Conservation (phyloP, 352 stramenopile genomes). For the Phytophthora macrochlamydospora region DNA sequence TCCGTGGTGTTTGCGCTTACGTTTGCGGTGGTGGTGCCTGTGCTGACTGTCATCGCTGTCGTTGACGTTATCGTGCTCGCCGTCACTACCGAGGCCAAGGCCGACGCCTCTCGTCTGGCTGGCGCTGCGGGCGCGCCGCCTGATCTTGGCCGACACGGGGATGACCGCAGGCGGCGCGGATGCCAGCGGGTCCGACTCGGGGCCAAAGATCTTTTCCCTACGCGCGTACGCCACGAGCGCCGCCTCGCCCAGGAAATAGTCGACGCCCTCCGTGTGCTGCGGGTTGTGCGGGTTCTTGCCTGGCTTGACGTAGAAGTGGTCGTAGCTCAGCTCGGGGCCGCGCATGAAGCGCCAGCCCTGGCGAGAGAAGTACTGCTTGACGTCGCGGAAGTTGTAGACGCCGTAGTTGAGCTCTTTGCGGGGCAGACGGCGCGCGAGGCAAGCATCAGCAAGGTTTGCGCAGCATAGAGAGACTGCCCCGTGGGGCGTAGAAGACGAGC, state of each 20-base stretch:
- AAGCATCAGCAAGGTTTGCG: neutral
- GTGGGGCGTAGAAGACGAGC: neutral
- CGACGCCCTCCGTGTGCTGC: slow-evolving; percentile 28
- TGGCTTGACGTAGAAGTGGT: slow-evolving; percentile 54
- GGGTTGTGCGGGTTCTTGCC: slow-evolving; percentile 26
- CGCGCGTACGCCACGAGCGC: slow-evolving; percentile 41
- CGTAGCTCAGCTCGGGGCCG: slow-evolving; percentile 38
- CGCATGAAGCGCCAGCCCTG: slow-evolving; percentile 25
- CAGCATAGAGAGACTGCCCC: no score
- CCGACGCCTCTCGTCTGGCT: neutral
- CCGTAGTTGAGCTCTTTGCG: slow-evolving; percentile 39
- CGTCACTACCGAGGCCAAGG: slow-evolving; percentile 4
- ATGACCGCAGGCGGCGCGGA: neutral
- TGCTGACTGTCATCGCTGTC: slow-evolving; percentile 9
- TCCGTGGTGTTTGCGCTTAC: slow-evolving; percentile 6
- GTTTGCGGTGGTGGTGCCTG: slow-evolving; percentile 1
- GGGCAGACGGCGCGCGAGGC: neutral
- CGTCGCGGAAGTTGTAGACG: slow-evolving; percentile 49
- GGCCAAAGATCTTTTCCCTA: slow-evolving; percentile 38
- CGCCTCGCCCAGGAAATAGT: slow-evolving; percentile 49
- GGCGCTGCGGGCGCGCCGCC: slow-evolving; percentile 17
- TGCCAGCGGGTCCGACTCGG: slow-evolving; percentile 8
- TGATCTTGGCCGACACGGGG: neutral
- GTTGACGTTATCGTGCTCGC: slow-evolving; percentile 8
- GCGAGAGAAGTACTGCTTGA: slow-evolving; percentile 39